Evolutionary conservation across 1,139 yeast species (phyloP).

Genomic region (Zygoascus hellenicus): DNA sequence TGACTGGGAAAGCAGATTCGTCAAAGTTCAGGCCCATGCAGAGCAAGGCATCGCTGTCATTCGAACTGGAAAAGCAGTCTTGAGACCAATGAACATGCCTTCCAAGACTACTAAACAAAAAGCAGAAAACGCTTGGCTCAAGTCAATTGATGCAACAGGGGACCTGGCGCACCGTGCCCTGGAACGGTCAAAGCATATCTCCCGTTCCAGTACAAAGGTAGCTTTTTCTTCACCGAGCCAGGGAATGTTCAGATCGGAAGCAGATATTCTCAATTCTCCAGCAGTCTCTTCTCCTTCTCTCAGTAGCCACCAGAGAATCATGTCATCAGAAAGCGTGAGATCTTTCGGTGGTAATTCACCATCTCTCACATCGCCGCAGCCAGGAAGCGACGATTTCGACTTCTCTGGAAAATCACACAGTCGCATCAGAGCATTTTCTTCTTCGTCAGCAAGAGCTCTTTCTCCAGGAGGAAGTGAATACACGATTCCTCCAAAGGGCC

Average conservation of each 20-base stretch:
- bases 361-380: conserved; percentile 1
- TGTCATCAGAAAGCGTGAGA: conserved; percentile 1
- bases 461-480: conserved; percentile 18
- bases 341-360: not conserved
- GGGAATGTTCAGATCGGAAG: conserved; percentile 28
- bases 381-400: too few species aligned
- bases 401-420: conserved; percentile 9
- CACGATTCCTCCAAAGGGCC: conserved; percentile 18
- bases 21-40: conserved; percentile 26
- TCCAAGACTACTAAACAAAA: conserved; percentile 19
- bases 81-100: conserved; percentile 26
- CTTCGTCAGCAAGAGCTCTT: conserved; percentile 25
- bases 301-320: not conserved
- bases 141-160: conserved; percentile 18
- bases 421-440: conserved; percentile 25
- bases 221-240: conserved; percentile 24
- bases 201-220: conserved; percentile 16
- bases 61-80: conserved; percentile 29
- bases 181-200: conserved; percentile 21
- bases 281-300: conserved; percentile 6
- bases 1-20: conserved; percentile 29
- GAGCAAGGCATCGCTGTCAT: conserved; percentile 29
- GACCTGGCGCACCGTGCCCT: conserved; percentile 16
- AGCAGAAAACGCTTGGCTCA: conserved; percentile 20
- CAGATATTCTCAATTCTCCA: conserved; percentile 20